phyloP scores from a whole-genome alignment of 2,329 filamentous ascomycete genomes.

The Hymenoscyphus scutula region DNA sequence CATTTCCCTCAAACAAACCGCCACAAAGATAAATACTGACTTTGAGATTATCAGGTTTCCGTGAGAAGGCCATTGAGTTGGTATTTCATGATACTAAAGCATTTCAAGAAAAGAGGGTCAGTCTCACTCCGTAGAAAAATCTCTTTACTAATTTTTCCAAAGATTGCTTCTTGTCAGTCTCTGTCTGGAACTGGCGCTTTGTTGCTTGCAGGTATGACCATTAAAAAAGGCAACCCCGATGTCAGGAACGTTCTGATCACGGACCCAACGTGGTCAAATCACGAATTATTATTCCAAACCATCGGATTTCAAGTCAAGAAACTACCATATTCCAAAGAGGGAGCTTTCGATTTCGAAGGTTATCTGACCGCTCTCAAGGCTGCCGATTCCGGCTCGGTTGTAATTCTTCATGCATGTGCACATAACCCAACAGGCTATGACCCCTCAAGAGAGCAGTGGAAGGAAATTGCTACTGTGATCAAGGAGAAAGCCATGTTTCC shows the following conservation, averaged over 20 bases:
- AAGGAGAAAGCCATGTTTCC: constrained; percentile 32
- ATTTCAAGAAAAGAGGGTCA: constrained; percentile 33
- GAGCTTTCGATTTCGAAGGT: constrained; percentile 37
- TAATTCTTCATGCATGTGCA: constrained; percentile 44
- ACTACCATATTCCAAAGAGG: constrained; percentile 39
- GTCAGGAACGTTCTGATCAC: constrained; percentile 40
- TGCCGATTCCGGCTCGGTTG: constrained; percentile 31
- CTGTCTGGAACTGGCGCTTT: constrained; percentile 44
- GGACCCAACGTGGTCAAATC: constrained; percentile 44
- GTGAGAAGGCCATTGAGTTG: constrained; percentile 36
- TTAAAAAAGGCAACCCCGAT: constrained; percentile 25
- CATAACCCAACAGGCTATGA: constrained; percentile 46
- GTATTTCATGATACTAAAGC: constrained; percentile 34
- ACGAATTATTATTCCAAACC: constrained; percentile 38
- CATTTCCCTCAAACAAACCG: no score
- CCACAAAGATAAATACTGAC: no score
- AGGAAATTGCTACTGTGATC: constrained; percentile 30
- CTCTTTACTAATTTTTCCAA: no score
- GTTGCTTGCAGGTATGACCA: constrained; percentile 37
- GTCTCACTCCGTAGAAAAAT: constrained; percentile 11
- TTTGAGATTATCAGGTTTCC: no score
- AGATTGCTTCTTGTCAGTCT: constrained; percentile 41
- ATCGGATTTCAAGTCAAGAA: constrained; percentile 37
- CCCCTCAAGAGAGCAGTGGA: constrained; percentile 38
- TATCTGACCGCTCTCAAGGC: constrained; percentile 33